Percentiles rank a stretch among this genome's conserved stretches.
These are phyloP conservation scores for Coleophoma cylindrospora DNA, from an alignment of 2,329 filamentous ascomycete genomes.

Conservation along the genomic window DNA sequence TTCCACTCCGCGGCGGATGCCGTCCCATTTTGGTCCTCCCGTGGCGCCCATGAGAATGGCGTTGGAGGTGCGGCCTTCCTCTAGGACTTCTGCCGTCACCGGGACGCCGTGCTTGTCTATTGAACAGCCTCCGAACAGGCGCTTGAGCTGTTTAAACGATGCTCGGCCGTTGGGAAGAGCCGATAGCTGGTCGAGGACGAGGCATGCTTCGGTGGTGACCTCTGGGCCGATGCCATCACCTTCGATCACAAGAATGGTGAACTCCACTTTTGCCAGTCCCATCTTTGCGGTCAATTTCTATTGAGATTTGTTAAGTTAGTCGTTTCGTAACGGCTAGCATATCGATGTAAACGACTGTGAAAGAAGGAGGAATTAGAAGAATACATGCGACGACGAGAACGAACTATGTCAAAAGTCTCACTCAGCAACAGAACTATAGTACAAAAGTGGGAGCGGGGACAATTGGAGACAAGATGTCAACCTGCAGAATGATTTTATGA, in stretches of 20 bases:
- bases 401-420: no score
- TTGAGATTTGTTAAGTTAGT: no score
- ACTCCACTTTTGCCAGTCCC: background rate
- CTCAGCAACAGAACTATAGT: no score
- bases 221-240: conserved; percentile 1
- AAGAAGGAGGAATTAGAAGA: no score
- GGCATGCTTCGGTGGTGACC: background rate
- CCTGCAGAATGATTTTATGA: no score
- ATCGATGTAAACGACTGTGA: no score
- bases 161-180: background rate
- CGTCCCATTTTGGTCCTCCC: conserved; percentile 1
- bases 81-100: background rate
- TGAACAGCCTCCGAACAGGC: background rate
- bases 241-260: background rate
- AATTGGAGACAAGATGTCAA: no score
- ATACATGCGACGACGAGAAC: no score
- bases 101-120: background rate
- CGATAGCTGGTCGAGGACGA: background rate
- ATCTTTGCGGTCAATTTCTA: no score
- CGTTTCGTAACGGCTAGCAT: no score
- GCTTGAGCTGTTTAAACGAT: background rate
- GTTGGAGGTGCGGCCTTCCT: background rate
- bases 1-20: background rate
- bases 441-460: no score
- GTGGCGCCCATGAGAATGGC: conserved; percentile 1